Percentiles rank a stretch among this genome's conserved stretches.
Evolutionary conservation across 495 filamentous ascomycete genomes (phyloP).

Genomic region (Penicillium arizonense): DNA sequence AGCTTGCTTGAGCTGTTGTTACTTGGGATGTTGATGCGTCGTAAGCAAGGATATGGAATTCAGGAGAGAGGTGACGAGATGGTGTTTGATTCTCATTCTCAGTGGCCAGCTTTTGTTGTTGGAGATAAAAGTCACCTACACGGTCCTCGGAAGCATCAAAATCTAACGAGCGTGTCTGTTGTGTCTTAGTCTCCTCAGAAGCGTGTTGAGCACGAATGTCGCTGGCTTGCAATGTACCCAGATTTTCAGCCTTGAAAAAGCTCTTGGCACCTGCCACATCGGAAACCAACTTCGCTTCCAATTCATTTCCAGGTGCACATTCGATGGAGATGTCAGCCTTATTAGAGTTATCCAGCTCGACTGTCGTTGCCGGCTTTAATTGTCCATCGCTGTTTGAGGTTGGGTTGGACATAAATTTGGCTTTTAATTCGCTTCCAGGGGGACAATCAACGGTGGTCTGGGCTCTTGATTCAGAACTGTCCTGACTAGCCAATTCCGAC

Average conservation of each 20-base stretch:
- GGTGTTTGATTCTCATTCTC: not conserved
- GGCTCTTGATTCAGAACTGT: not conserved
- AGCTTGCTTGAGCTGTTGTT: conserved; percentile 60
- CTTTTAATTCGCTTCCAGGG: conserved; percentile 11
- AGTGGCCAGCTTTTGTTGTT: not conserved
- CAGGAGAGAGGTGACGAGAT: conserved; percentile 26
- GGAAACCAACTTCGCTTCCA: conserved; percentile 10
- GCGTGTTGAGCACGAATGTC: conserved; percentile 49
- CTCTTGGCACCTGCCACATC: conserved; percentile 2
- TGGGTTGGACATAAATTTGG: conserved; percentile 9
- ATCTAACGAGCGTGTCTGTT: conserved; percentile 33
- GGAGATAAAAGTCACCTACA: conserved; percentile 14
- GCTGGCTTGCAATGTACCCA: conserved; percentile 44
- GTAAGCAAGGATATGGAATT: conserved; percentile 74
- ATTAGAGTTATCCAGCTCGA: not conserved
- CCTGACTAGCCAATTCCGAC: not conserved
- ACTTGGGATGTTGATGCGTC: conserved; percentile 63
- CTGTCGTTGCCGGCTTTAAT: not conserved
- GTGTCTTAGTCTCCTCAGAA: conserved; percentile 14
- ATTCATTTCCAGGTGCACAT: conserved; percentile 9
- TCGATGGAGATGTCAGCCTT: conserved; percentile 3
- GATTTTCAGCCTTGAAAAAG: conserved; percentile 29
- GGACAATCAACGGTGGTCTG: conserved; percentile 10
- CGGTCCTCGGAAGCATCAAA: conserved; percentile 23
- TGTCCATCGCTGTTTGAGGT: not conserved